Conservation (phyloP, 2,329 filamentous ascomycete species). For the Arthroderma uncinatum region DNA sequence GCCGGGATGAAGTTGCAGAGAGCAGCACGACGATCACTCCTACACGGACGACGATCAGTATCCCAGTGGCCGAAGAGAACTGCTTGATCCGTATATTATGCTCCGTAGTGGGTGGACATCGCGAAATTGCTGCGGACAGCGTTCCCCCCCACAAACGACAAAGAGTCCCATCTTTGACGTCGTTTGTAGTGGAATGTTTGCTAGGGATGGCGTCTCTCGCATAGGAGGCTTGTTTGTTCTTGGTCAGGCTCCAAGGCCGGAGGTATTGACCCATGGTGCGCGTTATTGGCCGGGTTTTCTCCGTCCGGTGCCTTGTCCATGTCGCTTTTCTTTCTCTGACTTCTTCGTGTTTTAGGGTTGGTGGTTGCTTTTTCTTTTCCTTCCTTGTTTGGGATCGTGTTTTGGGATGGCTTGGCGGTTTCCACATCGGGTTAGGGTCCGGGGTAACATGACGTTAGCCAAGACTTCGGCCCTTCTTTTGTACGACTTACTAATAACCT, state of each 20-base stretch:
- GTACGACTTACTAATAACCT: no score
- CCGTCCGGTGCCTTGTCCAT: background rate
- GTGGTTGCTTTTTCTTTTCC: background rate
- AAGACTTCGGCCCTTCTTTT: background rate
- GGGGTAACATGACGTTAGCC: no score
- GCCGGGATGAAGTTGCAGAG: background rate
- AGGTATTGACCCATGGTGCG: background rate
- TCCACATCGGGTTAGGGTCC: background rate
- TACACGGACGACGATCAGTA: background rate
- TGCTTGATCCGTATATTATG: background rate
- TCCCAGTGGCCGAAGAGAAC: background rate
- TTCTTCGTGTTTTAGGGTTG: background rate
- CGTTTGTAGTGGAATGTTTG: no score
- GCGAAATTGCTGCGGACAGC: no score
- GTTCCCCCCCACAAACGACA: no score
- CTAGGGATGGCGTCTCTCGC: background rate
- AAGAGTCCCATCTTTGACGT: no score
- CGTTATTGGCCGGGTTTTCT: background rate
- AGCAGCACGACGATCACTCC: conserved; percentile 1
- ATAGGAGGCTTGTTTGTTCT: background rate
- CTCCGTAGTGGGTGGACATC: no score
- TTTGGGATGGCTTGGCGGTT: no score
- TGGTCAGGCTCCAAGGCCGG: background rate
- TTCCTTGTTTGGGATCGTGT: background rate
- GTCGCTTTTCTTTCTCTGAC: background rate